phyloP scores from a whole-genome alignment of 257 asterid genomes.

The Rauvolfia tetraphylla region DNA sequence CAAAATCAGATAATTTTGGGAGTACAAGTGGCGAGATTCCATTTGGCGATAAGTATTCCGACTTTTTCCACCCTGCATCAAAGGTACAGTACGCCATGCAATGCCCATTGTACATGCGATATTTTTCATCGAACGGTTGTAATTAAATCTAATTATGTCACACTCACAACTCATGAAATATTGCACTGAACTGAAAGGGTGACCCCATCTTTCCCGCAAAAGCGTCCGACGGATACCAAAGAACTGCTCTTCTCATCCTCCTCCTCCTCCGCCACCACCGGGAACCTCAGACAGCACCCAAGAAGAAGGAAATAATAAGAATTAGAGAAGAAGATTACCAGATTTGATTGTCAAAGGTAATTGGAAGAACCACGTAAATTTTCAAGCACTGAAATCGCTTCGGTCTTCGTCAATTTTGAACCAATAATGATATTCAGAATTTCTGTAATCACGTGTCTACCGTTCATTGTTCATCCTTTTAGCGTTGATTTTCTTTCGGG shows the following conservation, averaged over 20 bases:
- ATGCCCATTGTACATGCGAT: not conserved
- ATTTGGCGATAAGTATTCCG: not conserved
- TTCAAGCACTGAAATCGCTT: not conserved
- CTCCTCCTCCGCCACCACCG: not conserved
- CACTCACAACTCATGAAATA: not conserved
- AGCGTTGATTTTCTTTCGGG: not conserved
- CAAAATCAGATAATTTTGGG: not conserved
- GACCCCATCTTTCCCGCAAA: slow-evolving; percentile 9
- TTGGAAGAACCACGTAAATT: not conserved
- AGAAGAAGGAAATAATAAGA: not conserved
- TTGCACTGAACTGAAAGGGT: not conserved
- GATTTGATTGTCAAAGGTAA: slow-evolving; percentile 6
- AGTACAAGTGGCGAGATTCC: not conserved
- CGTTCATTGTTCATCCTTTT: not conserved
- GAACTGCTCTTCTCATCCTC: not conserved
- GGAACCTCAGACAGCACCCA: not conserved
- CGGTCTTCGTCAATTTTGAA: not conserved
- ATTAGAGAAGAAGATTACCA: not conserved
- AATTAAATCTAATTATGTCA: not conserved
- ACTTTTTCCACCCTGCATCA: not conserved
- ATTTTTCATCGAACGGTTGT: slow-evolving; percentile 5
- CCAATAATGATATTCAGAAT: not conserved
- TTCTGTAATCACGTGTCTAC: not conserved
- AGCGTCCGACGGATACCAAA: not conserved
- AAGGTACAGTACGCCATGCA: not conserved